Base-by-base conservation (phyloP, 73 alveolate genomes). In the Vitrella brassicaformis region DNA sequence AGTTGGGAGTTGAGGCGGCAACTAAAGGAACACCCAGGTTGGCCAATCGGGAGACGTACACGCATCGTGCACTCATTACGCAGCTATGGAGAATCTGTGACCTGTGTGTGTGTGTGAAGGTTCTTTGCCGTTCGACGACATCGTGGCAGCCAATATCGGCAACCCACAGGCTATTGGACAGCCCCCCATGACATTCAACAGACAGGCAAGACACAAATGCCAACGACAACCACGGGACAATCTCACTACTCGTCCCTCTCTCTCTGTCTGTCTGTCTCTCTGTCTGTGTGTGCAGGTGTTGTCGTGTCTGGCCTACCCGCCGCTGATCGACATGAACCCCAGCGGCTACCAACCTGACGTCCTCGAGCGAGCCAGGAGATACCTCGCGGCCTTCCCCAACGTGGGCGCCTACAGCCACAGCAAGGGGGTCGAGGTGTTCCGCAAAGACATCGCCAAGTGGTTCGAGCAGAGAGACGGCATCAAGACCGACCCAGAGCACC, bases 121-220 rank as follows among this genome's bases (percentile, higher is more conserved):
- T n/a, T 28, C 56, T 7, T 69, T 75, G 67, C 91, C 93, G n/a
- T 89, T 89, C 74, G 87, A 79, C 30, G 79, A 84, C 64, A 85
- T 88, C 22, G 87, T 85, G 7, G 76, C 80, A 25, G 78, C 86
- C 46, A 89, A 91, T 83, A 91, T 91, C 71, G 97, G 97, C 31
- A 91, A 91, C 80, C 97, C 97, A 27, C 95, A 91, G 77, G 89
- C 88, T 0, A 80, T 85, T 1, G 93, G 93, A 0, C 89, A 88
- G 71, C 77, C 78, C 28, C 94, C 94, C 26, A 32, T 91, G 69
- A 89, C 97, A 31, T 91, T 86, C 86, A 4, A 4, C 56, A 39
- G 56, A 39, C n/a, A n/a, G n/a, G n/a, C n/a, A n/a, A n/a, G n/a
- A n/a, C n/a, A n/a, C n/a, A n/a, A n/a, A n/a, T n/a, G n/a, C n/a